phyloP scores from a whole-genome alignment of 1,284 basidiomycete species.

The Athelia sp. region DNA sequence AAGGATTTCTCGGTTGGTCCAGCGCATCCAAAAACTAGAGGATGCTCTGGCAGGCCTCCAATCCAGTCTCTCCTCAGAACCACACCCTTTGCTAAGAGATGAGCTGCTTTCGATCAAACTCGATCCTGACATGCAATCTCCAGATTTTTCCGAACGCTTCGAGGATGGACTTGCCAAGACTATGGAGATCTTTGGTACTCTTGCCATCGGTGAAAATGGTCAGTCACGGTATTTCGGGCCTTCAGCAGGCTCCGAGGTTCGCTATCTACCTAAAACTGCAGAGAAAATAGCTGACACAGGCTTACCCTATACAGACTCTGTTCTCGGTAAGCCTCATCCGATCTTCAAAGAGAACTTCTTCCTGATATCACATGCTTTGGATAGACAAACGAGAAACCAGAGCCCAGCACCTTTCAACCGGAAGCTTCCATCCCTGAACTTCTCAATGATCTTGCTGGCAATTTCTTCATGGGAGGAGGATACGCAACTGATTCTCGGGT shows the following conservation, averaged over 20 bases:
- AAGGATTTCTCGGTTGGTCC: slow-evolving; percentile 53
- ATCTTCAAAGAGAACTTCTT: no score
- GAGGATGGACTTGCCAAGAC: slow-evolving; percentile 27
- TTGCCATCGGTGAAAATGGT: slow-evolving; percentile 57
- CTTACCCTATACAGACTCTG: not conserved
- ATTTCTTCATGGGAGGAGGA: no score
- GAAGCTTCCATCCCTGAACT: no score
- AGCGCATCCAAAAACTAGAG: slow-evolving; percentile 13
- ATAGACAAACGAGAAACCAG: no score
- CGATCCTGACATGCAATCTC: not conserved
- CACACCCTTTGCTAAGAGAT: slow-evolving; percentile 23
- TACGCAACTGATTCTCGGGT: no score
- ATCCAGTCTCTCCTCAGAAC: not conserved
- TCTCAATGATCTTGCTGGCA: slow-evolving; percentile 28
- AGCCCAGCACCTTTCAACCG: no score
- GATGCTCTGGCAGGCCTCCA: not conserved
- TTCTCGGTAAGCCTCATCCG: no score
- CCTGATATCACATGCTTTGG: no score
- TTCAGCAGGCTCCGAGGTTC: slow-evolving; percentile 59
- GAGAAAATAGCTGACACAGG: not conserved
- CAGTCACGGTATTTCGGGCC: slow-evolving; percentile 59
- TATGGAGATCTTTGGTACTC: slow-evolving; percentile 26
- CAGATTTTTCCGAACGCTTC: not conserved
- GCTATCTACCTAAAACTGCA: slow-evolving; percentile 12
- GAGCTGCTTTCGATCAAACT: not conserved